These are phyloP conservation scores for Fusarium sp. DNA, from an alignment of 2,329 filamentous ascomycete genomes.

Conservation along the genomic window DNA sequence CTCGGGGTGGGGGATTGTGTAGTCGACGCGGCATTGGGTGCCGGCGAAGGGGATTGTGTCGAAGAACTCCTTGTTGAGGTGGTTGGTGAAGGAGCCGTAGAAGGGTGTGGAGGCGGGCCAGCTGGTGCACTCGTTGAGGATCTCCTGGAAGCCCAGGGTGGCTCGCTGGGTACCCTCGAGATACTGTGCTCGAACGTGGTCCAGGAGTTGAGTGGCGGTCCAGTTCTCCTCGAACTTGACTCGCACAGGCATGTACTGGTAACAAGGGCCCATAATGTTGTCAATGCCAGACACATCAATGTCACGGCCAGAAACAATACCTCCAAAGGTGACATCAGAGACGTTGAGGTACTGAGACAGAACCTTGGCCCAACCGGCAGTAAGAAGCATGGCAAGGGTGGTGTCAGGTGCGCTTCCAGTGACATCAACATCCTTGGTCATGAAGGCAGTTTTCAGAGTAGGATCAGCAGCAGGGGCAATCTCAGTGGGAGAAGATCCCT, in stretches of 20 bases:
- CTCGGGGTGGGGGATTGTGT: constrained; percentile 43
- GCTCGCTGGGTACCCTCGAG: constrained; percentile 42
- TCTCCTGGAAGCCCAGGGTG: constrained; percentile 39
- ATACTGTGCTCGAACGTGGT: constrained; percentile 39
- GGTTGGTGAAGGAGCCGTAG: constrained; percentile 46
- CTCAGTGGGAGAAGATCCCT: constrained; percentile 37
- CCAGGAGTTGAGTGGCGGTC: constrained; percentile 38
- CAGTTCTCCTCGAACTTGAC: constrained; percentile 40
- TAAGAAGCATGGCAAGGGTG: constrained; percentile 45
- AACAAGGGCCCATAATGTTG: constrained; percentile 46
- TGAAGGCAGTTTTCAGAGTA: constrained; percentile 36
- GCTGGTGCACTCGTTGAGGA: constrained; percentile 35
- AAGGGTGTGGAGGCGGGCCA: constrained; percentile 37
- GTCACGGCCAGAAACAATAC: constrained; percentile 46
- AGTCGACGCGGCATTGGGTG: constrained; percentile 44
- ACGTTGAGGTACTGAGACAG: constrained; percentile 35
- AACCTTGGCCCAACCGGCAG: constrained; percentile 45
- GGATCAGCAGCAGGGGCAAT: constrained; percentile 32
- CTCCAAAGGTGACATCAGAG: constrained; percentile 44
- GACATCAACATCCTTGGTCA: constrained; percentile 45
- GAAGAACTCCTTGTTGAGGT: constrained; percentile 47
- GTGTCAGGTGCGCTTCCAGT: constrained; percentile 39
- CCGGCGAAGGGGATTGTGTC: constrained; percentile 45
- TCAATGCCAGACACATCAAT: constrained; percentile 39
- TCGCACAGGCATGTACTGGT: constrained; percentile 47